These are phyloP conservation scores for Aechmea fasciata DNA, from an alignment of 176 grass and related monocot species.

Conservation along the genomic window DNA sequence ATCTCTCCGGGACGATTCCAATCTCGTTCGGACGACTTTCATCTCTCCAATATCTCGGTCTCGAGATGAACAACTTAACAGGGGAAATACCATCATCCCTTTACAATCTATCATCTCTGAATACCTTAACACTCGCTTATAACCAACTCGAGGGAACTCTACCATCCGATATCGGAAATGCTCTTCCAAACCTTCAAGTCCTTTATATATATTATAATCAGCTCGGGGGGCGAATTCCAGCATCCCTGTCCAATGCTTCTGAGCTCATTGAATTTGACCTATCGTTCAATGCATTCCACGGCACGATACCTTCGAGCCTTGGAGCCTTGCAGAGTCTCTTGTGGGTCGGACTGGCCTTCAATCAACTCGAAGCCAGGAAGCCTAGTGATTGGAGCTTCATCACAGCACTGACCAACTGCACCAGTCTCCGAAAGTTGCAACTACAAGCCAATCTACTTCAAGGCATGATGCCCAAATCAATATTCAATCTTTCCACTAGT, in stretches of 20 bases:
- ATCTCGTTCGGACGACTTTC: background rate
- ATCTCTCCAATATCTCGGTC: background rate
- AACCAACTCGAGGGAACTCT: constrained; percentile 22
- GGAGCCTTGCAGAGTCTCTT: constrained; percentile 18
- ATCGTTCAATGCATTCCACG: constrained; percentile 18
- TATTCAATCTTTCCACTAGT: constrained; percentile 29
- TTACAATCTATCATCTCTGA: constrained; percentile 11
- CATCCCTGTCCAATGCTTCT: constrained; percentile 21
- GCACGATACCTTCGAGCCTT: constrained; percentile 18
- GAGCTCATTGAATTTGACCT: background rate
- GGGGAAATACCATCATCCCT: constrained; percentile 17
- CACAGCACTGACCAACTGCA: constrained; percentile 23
- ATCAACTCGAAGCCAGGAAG: constrained; percentile 13
- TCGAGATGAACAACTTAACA: constrained; percentile 18
- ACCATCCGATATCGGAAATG: constrained; percentile 14
- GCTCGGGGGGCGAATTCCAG: constrained; percentile 18
- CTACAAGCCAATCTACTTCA: constrained; percentile 15
- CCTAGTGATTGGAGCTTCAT: constrained; percentile 31
- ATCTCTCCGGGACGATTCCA: too few relatives aligned
- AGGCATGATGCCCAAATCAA: constrained; percentile 23
- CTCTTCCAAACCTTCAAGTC: constrained; percentile 17
- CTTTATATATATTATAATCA: background rate
- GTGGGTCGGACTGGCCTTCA: background rate
- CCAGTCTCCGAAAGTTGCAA: background rate
- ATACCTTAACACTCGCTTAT: background rate